These are phyloP conservation scores for Cyclotella sp. DNA, from an alignment of 108 stramenopile species.

Conservation along the genomic window DNA sequence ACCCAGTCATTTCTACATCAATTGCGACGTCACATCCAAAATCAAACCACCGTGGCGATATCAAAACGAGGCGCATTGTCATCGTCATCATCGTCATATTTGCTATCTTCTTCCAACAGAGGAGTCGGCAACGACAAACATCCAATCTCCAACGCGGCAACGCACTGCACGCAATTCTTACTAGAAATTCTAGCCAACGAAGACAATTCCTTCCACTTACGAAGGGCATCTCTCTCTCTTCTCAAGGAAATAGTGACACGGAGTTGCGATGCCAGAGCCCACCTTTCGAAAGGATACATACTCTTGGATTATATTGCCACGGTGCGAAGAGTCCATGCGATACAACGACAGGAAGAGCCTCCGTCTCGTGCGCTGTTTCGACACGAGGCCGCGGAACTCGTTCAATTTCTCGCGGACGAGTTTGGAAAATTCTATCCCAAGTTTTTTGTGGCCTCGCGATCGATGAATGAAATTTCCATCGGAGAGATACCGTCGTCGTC, in stretches of 20 bases:
- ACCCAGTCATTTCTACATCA: slow-evolving; percentile 38
- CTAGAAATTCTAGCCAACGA: slow-evolving; percentile 25
- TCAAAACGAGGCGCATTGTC: not conserved
- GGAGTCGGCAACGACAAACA: too few species aligned
- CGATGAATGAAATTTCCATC: slow-evolving; percentile 31
- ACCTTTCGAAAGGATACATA: slow-evolving; percentile 17
- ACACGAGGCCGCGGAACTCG: slow-evolving; percentile 38
- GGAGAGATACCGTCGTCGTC: not conserved
- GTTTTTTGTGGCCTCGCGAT: slow-evolving; percentile 45
- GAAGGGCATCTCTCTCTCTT: slow-evolving; percentile 32
- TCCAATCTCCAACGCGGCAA: slow-evolving; percentile 17
- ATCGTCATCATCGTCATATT: too few species aligned
- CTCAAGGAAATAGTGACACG: slow-evolving; percentile 28
- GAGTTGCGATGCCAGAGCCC: slow-evolving; percentile 37
- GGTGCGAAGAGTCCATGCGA: slow-evolving; percentile 5
- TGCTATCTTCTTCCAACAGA: not conserved
- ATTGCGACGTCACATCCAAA: slow-evolving; percentile 23
- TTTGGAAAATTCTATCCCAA: slow-evolving; percentile 38
- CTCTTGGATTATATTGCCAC: slow-evolving; percentile 25
- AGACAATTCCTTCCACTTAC: slow-evolving; percentile 45
- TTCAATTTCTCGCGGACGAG: slow-evolving; percentile 26
- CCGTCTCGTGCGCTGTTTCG: slow-evolving; percentile 22
- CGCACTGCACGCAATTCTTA: slow-evolving; percentile 35
- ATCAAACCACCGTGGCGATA: not conserved
- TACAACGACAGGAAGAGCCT: slow-evolving; percentile 6